Percentiles rank a stretch among this genome's conserved stretches.
Conservation (phyloP, 2,329 filamentous ascomycete species). For the Cercospora sojina region DNA sequence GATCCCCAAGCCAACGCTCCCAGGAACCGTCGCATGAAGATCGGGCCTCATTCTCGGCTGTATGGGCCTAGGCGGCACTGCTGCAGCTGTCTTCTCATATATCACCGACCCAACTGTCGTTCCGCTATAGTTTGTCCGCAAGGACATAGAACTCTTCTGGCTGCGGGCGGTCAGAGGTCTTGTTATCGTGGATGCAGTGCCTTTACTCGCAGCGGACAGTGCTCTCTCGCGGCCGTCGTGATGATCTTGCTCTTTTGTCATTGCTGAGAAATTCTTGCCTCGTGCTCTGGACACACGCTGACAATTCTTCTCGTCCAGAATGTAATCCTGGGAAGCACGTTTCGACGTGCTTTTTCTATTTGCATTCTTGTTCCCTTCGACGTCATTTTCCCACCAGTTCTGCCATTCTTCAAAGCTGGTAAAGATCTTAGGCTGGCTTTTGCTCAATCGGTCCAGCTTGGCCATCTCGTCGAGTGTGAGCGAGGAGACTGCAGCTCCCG, state of each 20-base stretch:
- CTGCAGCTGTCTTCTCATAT: not conserved
- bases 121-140: not conserved
- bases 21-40: not conserved
- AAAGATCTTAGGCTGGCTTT: conserved; percentile 1
- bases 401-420: conserved; percentile 16
- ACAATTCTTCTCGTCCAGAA: not conserved
- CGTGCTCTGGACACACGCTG: not conserved
- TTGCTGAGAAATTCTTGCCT: not conserved
- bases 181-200: not conserved
- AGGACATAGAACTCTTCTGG: not conserved
- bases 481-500: not conserved
- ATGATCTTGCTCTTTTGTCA: not conserved
- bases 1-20: not conserved
- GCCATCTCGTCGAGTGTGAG: conserved; percentile 16
- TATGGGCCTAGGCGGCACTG: not conserved
- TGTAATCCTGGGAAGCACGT: not conserved
- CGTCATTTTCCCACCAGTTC: conserved; percentile 19
- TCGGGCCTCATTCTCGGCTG: not conserved
- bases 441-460: conserved; percentile 10
- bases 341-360: not conserved
- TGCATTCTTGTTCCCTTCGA: not conserved
- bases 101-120: not conserved
- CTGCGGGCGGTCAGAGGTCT: not conserved
- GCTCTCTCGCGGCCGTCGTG: not conserved
- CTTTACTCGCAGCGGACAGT: not conserved